Percentiles rank a stretch among this genome's conserved stretches.
Evolutionary conservation across 1,284 basidiomycete genomes (phyloP).

Genomic region (Irpex sp.): DNA sequence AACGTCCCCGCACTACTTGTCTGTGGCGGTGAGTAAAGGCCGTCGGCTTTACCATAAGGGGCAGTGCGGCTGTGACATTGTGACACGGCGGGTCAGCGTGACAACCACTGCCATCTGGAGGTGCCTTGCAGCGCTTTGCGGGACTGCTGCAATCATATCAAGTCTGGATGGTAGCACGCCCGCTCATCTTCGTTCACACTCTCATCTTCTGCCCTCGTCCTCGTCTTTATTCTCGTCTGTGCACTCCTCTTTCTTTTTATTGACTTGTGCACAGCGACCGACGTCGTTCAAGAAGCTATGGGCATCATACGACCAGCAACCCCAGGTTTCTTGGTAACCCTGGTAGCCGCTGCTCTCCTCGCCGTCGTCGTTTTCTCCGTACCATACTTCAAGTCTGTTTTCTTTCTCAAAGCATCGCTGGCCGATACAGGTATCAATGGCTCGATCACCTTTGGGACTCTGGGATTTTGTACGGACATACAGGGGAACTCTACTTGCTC

Average conservation of each 20-base stretch:
- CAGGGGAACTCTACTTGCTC: conserved; percentile 64
- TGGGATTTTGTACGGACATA: conserved; percentile 77
- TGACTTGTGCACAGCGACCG: not conserved
- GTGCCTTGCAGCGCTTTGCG: not conserved
- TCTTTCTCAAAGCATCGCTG: conserved; percentile 78
- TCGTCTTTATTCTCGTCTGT: not conserved
- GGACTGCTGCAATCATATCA: not conserved
- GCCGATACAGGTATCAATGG: conserved; percentile 47
- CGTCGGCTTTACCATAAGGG: not conserved
- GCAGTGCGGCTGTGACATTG: not conserved
- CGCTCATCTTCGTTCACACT: not conserved
- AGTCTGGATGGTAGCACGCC: not conserved
- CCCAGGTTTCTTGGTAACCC: conserved; percentile 79
- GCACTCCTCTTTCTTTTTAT: not conserved
- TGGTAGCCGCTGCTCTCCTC: conserved; percentile 70
- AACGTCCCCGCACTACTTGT: not conserved
- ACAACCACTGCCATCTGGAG: not conserved
- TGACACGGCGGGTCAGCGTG: not conserved
- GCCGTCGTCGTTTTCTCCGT: conserved; percentile 85
- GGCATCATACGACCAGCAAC: conserved; percentile 71
- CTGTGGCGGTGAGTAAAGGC: not conserved
- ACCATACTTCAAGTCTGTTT: conserved; percentile 80
- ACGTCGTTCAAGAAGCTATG: conserved; percentile 34
- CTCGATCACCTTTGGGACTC: conserved; percentile 74
- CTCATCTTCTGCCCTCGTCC: not conserved